Base-by-base conservation (phyloP, 306 rosid species). In the Canavalia gladiata region DNA sequence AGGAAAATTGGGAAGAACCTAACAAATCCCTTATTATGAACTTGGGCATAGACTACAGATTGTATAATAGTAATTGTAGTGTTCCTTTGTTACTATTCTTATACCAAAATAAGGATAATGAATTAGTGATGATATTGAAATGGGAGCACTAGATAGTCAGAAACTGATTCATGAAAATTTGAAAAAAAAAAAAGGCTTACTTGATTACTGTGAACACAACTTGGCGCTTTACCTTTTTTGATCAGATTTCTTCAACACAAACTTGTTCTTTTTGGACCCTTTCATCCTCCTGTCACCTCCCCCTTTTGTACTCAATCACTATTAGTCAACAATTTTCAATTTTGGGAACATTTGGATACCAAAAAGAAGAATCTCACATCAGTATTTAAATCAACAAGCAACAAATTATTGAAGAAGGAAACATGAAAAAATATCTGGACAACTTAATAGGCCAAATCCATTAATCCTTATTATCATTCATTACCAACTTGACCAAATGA, bases 181-280 rank as follows among this genome's bases (percentile, higher is more conserved):
- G 1, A 66, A 18, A 18, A 18, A 18, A 18, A 43, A 42, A 39
- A 31, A 62, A 47, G 49, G 39, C 28, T 74, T 64, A 66, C 72
- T 91, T 88, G 18, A 79, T 88, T 85, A 87, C 94, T 3, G 78
- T 87, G 71, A 90, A 90, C 64, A 85, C 29, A 77, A 85, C 94
- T 58, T 90, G 94, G 62, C 85, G 86, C 45, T 85, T 90, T 11
- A 88, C 91, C 72, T 88, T 79, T 88, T 79, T 8, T 91, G 91
- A 56, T 90, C 92, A 64, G 66, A 90, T 72, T 91, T 91, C 68
- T 89, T 78, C 50, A 91, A 82, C 85, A 87, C 85, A 13, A 91
- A 85, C 84, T 87, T 77, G 74, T 64, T 50, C 58, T 46, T 76
- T 12, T 39, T 77, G 10, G 74, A 65, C 55, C 52, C 81, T 18